Evolutionary conservation across 345 rosid species (phyloP).

Genomic region (Populus ilicifolia): DNA sequence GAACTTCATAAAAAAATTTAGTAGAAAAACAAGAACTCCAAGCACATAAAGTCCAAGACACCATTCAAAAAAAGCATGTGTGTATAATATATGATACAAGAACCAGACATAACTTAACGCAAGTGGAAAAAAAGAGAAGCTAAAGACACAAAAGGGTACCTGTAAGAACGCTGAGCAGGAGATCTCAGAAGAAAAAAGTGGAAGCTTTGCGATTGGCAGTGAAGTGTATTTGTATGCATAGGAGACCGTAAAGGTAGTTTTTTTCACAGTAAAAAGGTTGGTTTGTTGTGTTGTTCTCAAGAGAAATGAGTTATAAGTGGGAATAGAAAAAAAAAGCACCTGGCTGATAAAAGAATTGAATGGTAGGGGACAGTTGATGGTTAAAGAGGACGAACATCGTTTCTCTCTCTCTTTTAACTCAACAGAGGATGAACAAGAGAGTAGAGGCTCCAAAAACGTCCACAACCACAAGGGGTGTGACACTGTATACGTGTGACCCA

Average conservation of each 20-base stretch:
- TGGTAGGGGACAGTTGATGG: not conserved
- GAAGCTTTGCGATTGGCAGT: not conserved
- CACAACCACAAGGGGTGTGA: not conserved
- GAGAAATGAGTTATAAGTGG: not conserved
- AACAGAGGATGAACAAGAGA: not conserved
- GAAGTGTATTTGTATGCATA: not conserved
- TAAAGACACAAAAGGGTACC: not conserved
- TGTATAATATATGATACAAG: not conserved
- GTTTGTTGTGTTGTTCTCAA: not conserved
- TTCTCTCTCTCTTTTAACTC: too few species aligned
- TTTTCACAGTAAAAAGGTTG: not conserved
- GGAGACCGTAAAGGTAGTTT: too few species aligned
- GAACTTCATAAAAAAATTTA: too few species aligned
- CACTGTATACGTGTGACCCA: not conserved
- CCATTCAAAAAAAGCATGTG: not conserved
- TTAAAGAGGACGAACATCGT: not conserved
- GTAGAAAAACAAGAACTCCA: too few species aligned
- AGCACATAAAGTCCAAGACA: not conserved
- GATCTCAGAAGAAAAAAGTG: constrained; percentile 3
- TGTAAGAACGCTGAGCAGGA: not conserved
- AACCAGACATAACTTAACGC: not conserved
- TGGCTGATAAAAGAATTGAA: not conserved
- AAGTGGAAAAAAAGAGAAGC: not conserved
- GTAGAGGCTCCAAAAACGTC: not conserved
- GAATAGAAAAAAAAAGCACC: too few species aligned